A percentile compares a stretch with the other conserved stretches of the same genome.
These are phyloP conservation scores for Adiantum capillusveneris DNA, from an alignment of 75 land plant species.

Conservation along the genomic window DNA sequence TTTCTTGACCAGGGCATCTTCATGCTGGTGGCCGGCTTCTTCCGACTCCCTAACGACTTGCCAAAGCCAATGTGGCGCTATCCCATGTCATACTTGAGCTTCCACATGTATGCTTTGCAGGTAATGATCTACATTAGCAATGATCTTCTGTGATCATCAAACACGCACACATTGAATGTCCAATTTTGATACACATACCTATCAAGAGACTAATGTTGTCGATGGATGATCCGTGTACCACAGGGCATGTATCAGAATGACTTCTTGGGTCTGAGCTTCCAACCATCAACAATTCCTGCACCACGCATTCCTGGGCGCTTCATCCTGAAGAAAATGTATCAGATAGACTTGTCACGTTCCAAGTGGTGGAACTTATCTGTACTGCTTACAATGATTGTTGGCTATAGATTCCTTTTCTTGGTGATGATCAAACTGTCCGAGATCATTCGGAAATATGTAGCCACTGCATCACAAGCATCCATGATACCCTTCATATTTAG, in stretches of 20 bases:
- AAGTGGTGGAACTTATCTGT: slow-evolving; percentile 22
- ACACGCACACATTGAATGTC: neutral
- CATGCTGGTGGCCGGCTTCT: slow-evolving; percentile 49
- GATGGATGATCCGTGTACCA: neutral
- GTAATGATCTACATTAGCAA: neutral
- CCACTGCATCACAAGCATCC: too few species aligned
- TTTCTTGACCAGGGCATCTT: slow-evolving; percentile 32
- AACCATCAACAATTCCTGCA: neutral
- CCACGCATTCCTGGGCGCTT: slow-evolving; percentile 13
- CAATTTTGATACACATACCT: neutral
- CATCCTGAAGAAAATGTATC: slow-evolving; percentile 8
- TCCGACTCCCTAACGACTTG: slow-evolving; percentile 34
- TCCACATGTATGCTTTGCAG: slow-evolving; percentile 33
- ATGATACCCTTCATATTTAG: too few species aligned
- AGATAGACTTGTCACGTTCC: slow-evolving; percentile 7
- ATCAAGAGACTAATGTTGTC: neutral
- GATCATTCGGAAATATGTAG: too few species aligned
- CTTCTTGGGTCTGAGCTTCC: slow-evolving; percentile 23
- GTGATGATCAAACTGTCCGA: slow-evolving; percentile 12
- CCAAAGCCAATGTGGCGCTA: slow-evolving; percentile 45
- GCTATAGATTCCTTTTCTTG: slow-evolving; percentile 20
- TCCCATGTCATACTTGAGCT: slow-evolving; percentile 40
- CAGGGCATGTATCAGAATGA: slow-evolving; percentile 36
- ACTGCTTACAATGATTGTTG: slow-evolving; percentile 14
- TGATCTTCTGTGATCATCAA: neutral